Evolutionary conservation across 2,329 filamentous ascomycete genomes (phyloP).

Genomic region (Aspergillus niger): DNA sequence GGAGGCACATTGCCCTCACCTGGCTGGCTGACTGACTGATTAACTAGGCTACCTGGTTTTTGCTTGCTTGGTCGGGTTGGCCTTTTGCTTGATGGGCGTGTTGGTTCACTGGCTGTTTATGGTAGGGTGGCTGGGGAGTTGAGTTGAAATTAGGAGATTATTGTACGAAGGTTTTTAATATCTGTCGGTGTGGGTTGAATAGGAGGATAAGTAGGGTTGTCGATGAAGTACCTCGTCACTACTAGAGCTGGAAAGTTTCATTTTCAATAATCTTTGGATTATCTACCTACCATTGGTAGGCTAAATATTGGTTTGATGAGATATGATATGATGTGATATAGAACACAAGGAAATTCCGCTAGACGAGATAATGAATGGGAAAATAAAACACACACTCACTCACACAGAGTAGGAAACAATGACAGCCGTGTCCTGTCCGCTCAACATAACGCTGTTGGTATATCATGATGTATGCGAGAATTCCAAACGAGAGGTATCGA

Average conservation of each 20-base stretch:
- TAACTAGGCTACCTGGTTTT: too few relatives aligned
- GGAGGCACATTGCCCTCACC: not conserved
- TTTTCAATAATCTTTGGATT: not conserved
- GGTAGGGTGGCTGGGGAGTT: too few relatives aligned
- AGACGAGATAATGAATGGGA: not conserved
- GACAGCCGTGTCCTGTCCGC: slow-evolving; percentile 12
- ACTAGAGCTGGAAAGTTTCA: too few relatives aligned
- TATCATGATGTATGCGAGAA: slow-evolving; percentile 20
- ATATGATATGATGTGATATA: not conserved
- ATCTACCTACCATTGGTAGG: not conserved
- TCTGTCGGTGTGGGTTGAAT: too few relatives aligned
- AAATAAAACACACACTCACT: not conserved
- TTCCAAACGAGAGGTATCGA: slow-evolving; percentile 12
- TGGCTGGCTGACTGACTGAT: not conserved
- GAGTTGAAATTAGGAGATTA: too few relatives aligned
- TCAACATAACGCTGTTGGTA: slow-evolving; percentile 25
- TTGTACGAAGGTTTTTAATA: too few relatives aligned
- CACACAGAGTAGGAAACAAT: slow-evolving; percentile 10
- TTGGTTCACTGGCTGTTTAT: too few relatives aligned
- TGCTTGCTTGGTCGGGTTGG: too few relatives aligned
- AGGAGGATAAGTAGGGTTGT: too few relatives aligned
- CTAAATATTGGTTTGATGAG: too few relatives aligned
- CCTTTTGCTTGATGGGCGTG: too few relatives aligned
- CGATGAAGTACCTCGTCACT: too few relatives aligned
- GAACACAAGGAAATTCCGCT: not conserved